Evolutionary conservation across 495 filamentous ascomycete genomes (phyloP), one percentile per base, ranked within the genome.

Genomic region (Polyplosphaeria fusca): DNA sequence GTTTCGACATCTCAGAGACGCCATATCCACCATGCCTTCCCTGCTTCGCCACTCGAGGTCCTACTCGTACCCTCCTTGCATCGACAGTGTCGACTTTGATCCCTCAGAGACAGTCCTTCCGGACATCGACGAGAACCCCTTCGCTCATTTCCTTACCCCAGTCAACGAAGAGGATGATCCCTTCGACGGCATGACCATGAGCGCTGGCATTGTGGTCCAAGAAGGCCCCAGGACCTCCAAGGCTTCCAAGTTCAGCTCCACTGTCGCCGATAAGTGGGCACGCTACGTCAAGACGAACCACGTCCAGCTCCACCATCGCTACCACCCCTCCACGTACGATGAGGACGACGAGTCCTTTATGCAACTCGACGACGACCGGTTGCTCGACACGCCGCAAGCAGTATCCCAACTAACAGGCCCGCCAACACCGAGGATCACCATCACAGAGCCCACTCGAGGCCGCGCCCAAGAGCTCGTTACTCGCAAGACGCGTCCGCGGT

Each of bases 141-240:
- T 72, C 38, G 61, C 70, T 18, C 68, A 71, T 51, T 74, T 74
- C 60, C 54, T 74, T 5, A 71, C 68, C 13, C 71, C 72, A n/a
- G 49, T 64, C 27, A 43, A 41, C 28, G 72, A 74, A 30, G 62
- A 69, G 24, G 70, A 71, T 23, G 68, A 66, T 37, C 65, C 65
- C 3, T 65, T 68, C 41, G 60, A 72, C 19, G 50, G 45, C 12
- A 47, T 67, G 12, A 43, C 61, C 14, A 45, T 72, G 32, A 60
- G 63, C 35, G 71, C 72, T 22, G 71, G 67, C 30, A 73, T 70
- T 43, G 20, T 58, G 30, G 30, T 53, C n/a, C 43, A 37, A 11
- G 52, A 61, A 1, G 47, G 54, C 16, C 39, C 47, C 23, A 47
- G 47, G 19, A 28, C 53, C 9, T 60, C 59, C 24, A 68, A 68